Conservation (phyloP, 2,329 filamentous ascomycete genomes). For the Colletotrichum lindemuthianum region DNA sequence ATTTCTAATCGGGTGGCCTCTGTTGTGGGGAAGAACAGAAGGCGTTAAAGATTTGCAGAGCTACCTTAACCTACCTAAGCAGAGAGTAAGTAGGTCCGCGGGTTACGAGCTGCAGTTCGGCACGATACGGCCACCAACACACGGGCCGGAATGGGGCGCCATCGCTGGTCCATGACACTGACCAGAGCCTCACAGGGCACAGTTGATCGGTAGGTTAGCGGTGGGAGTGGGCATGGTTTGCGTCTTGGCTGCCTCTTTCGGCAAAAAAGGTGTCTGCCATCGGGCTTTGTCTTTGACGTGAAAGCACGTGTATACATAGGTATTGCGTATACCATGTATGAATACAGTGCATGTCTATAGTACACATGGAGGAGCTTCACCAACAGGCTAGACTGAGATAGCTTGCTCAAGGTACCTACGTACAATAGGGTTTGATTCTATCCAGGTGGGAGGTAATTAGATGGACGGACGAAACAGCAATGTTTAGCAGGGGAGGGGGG, state of each 20-base stretch:
- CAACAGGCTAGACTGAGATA: too few species aligned
- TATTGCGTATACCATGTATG: too few species aligned
- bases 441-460: too few species aligned
- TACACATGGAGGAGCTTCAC: too few species aligned
- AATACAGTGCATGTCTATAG: too few species aligned
- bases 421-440: too few species aligned
- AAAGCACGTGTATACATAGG: constrained; percentile 7
- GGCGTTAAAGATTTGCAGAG: constrained; percentile 23
- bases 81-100: not conserved
- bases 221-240: constrained; percentile 17
- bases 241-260: constrained; percentile 33
- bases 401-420: too few species aligned
- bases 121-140: not conserved
- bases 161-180: not conserved
- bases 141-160: constrained; percentile 22
- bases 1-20: constrained; percentile 25
- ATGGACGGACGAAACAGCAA: too few species aligned
- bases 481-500: too few species aligned
- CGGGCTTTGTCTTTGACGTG: not conserved
- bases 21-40: constrained; percentile 19
- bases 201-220: too few species aligned
- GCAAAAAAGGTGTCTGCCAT: constrained; percentile 7
- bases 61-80: constrained; percentile 6
- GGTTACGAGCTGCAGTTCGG: not conserved
- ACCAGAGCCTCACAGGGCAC: constrained; percentile 18